phyloP scores from a whole-genome alignment of 2,329 filamentous ascomycete species.

The Mariannaea elegans region DNA sequence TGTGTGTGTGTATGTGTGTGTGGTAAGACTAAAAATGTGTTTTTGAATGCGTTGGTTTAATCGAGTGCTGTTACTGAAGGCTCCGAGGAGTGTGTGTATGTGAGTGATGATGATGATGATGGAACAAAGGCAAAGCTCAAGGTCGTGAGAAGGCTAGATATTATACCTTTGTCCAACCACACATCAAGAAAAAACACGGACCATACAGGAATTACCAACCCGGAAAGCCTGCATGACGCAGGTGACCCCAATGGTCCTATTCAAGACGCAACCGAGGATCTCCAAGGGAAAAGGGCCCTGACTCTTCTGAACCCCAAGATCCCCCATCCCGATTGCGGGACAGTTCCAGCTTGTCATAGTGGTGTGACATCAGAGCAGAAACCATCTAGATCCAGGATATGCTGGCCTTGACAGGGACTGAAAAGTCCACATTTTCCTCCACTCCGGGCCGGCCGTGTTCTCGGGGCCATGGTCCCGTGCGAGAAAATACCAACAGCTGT shows the following conservation, averaged over 20 bases:
- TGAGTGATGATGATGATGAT: constrained; percentile 12
- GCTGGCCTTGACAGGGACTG: too few relatives aligned
- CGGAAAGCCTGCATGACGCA: constrained; percentile 21
- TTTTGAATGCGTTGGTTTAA: background rate
- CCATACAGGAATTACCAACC: constrained; percentile 16
- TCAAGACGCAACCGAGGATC: constrained; percentile 17
- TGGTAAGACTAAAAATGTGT: background rate
- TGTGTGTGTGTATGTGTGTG: background rate
- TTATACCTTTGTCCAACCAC: constrained; percentile 30
- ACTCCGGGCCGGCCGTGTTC: constrained; percentile 10
- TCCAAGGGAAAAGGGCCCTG: constrained; percentile 6
- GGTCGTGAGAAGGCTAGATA: constrained; percentile 13
- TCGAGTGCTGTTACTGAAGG: background rate
- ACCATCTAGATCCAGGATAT: too few relatives aligned
- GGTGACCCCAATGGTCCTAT: constrained; percentile 15
- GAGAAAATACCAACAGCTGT: background rate
- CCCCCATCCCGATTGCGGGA: constrained; percentile 18
- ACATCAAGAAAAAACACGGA: constrained; percentile 14
- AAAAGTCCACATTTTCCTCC: too few relatives aligned
- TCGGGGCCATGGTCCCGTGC: constrained; percentile 21
- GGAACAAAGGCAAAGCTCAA: background rate
- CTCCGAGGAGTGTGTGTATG: constrained; percentile 1
- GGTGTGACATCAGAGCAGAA: constrained; percentile 30
- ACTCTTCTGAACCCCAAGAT: background rate
- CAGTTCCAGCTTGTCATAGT: constrained; percentile 28